Percentiles rank a stretch among this genome's conserved stretches.
Conservation (phyloP, 225 moss, liverwort and hornwort species). For the Climacium dendroides region DNA sequence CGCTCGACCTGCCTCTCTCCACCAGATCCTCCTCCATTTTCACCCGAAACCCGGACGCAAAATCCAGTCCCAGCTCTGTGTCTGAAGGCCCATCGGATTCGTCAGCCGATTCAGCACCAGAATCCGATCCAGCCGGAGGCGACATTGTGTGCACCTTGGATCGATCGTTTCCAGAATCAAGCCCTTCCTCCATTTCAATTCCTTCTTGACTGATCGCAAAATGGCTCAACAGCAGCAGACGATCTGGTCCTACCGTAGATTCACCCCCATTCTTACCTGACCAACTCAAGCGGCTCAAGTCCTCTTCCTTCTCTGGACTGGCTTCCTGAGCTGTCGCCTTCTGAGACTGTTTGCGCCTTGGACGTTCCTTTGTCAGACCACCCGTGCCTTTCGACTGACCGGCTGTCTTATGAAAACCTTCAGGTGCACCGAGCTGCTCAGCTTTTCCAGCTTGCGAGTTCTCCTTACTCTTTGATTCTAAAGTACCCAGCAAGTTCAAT, state of each 20-base stretch:
- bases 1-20: slow-evolving; percentile 1
- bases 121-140: slow-evolving; percentile 4
- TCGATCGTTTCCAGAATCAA: background rate
- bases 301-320: slow-evolving; percentile 2
- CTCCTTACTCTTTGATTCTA: slow-evolving; percentile 1
- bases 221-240: slow-evolving; percentile 31
- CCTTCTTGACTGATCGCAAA: slow-evolving; percentile 32
- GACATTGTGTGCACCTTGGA: slow-evolving; percentile 10
- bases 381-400: background rate
- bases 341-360: slow-evolving; percentile 14
- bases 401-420: background rate
- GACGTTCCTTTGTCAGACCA: slow-evolving; percentile 9
- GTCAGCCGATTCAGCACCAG: slow-evolving; percentile 21
- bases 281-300: background rate
- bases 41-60: slow-evolving; percentile 10
- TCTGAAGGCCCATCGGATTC: slow-evolving; percentile 31
- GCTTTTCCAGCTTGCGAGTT: background rate
- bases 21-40: slow-evolving; percentile 31
- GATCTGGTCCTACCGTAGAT: slow-evolving; percentile 14
- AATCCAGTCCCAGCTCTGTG: slow-evolving; percentile 21
- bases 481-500: slow-evolving; percentile 19
- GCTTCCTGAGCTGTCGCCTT: background rate
- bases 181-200: slow-evolving; percentile 16
- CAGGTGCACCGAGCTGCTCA: background rate
- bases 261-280: background rate